Base-by-base conservation (phyloP, 805 yeast genomes). In the Metschnikowia reukaufii region DNA sequence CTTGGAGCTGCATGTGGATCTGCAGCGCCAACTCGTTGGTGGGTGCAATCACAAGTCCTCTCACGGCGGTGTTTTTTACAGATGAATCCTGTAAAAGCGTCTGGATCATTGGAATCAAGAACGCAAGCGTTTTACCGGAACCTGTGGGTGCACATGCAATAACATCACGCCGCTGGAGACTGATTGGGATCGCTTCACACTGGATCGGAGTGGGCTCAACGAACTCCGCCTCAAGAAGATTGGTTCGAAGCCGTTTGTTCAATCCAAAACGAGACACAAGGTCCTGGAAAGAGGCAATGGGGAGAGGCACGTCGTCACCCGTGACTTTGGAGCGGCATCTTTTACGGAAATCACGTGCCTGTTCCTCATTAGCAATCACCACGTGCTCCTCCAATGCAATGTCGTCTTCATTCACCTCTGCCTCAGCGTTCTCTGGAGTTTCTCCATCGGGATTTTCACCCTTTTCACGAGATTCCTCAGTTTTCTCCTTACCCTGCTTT, bases 81-180 rank as follows among this genome's bases (percentile, higher is more conserved):
- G 54, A 46, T 19, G 64, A 57, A 16, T 56, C 54, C 23, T 58
- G 48, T 15, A 72, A 38, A 19, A 72, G 52, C 39, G 66, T 59
- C 56, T 88, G 94, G 17, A 94, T 66, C 57, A 92, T 58, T 4
- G 99, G 99, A 15, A 90, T 79, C 47, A 88, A 70, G 62, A 86
- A 94, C 25, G 97, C 96, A 40, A 94, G 72, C 0, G 99, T 94
- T 64, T 94, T 94, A 74, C 99, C 99, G 4, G 97, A 89, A 57
- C 99, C 99, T 0, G 99, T 94, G 39, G 98, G 98, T 0, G 98
- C 97, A 74, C 97, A 88, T 1, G 96, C 96, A 36, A 94, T 73
- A 29, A 94, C 63, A 62, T 92, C 97, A 49, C 96, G 78, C 23
- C 73, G 77, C 44, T 79, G 74, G 44, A 89, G 67, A 12, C 88